Evolutionary conservation across 768 basidiomycete genomes (phyloP), one percentile per base, ranked within the genome.

Genomic region (Leccinum imitatum): DNA sequence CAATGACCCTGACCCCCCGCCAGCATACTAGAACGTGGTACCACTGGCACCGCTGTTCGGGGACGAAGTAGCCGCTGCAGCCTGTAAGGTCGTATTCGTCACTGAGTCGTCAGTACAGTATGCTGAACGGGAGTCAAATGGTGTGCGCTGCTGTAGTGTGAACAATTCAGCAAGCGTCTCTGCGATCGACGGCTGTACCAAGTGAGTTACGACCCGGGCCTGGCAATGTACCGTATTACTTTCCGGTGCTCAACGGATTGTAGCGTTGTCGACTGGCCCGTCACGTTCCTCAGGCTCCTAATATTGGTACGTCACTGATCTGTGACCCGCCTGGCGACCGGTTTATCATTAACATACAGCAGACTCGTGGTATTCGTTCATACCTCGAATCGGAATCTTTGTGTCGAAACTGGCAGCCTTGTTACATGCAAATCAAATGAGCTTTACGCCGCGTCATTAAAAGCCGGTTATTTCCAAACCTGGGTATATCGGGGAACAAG

Each of bases 21-120:
- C 58, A n/a, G n/a, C 41, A n/a, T 44, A 44, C 53, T 74, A 70
- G 54, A 76, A 75, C 2, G 64, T 54, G n/a, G 65, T 25, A 10
- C 69, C 23, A 23, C 23, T 23, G 23, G 23, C 68, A 44, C 41
- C 41, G 4, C 41, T n/a, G 23, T 64, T 65, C 25, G 67, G 67
- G 35, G 71, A 61, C 10, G 74, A 67, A 15, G 67, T 70, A 23
- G 25, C 15, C 39, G 3, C 39, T 41, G 17, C 37, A 39, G 39
- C 39, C 39, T 39, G 37, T 8, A 17, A 4, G 37, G 37, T 8
- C 3, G 37, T 17, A 17, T 39, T 17, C 39, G 39, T 39, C 8
- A 44, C 4, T n/a, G n/a, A 44, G 10, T 10, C 9, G 41, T 44
- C n/a, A n/a, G 41, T 44, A 44, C 41, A 44, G 17, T 9, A 41